Conservation (phyloP, 345 rosid genomes). For the Viola odorata region DNA sequence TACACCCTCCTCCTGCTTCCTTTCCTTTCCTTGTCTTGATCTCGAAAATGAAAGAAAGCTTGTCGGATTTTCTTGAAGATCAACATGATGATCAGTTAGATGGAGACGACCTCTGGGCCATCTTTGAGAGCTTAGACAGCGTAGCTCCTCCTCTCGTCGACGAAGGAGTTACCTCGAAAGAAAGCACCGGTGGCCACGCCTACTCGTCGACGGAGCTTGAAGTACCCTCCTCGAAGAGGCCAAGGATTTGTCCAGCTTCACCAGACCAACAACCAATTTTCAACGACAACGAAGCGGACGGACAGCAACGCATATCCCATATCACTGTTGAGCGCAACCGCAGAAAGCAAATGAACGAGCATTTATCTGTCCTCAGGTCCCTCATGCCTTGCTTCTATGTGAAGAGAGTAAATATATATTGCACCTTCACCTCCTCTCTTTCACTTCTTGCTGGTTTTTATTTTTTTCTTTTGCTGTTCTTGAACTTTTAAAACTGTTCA, state of each 20-base stretch:
- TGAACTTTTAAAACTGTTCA: no score
- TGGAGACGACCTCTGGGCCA: slow-evolving; percentile 69
- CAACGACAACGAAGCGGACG: slow-evolving; percentile 46
- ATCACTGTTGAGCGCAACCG: slow-evolving; percentile 95
- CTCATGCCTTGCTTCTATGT: slow-evolving; percentile 98
- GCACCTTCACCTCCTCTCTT: background rate
- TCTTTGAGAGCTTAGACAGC: slow-evolving; percentile 67
- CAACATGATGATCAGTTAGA: slow-evolving; percentile 44
- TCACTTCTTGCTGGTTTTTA: background rate
- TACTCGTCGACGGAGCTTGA: slow-evolving; percentile 25
- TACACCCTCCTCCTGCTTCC: slow-evolving; percentile 1
- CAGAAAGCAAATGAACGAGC: slow-evolving; percentile 97
- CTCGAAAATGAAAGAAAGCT: slow-evolving; percentile 35
- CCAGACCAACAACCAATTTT: slow-evolving; percentile 3
- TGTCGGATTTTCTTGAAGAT: slow-evolving; percentile 48
- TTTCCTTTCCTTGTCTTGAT: slow-evolving; percentile 7
- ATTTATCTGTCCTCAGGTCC: slow-evolving; percentile 72
- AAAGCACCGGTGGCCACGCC: slow-evolving; percentile 24
- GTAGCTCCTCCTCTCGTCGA: slow-evolving; percentile 41
- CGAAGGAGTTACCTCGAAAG: slow-evolving; percentile 12
- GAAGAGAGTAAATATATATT: slow-evolving; percentile 60
- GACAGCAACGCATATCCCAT: slow-evolving; percentile 70
- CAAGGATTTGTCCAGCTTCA: slow-evolving; percentile 22
- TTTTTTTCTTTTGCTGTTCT: background rate
- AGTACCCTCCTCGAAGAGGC: slow-evolving; percentile 38